Conservation (phyloP, 169 alveolate species). For the Eimeria acervulina region DNA sequence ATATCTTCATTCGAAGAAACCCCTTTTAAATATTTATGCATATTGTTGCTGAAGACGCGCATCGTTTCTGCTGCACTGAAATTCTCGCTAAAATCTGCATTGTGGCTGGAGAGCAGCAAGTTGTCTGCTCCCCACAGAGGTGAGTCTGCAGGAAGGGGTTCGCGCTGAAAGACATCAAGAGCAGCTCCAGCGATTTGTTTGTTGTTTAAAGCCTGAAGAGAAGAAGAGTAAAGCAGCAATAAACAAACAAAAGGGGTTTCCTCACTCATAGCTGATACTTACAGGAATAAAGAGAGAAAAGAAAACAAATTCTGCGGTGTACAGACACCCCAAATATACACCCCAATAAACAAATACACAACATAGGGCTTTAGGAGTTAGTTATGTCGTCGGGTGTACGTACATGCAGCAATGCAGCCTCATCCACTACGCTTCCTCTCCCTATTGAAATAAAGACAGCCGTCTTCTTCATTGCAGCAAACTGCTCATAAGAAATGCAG, state of each 20-base stretch:
- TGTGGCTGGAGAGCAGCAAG: constrained; percentile 84
- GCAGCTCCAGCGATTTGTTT: constrained; percentile 84
- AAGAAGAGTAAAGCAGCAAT: neutral
- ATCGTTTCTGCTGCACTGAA: constrained; percentile 53
- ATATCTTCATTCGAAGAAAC: neutral
- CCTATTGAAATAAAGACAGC: constrained; percentile 86
- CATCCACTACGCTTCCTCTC: constrained; percentile 85
- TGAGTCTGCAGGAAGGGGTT: constrained; percentile 84
- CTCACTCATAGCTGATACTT: neutral
- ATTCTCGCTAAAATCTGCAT: constrained; percentile 81
- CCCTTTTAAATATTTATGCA: neutral
- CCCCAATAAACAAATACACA: too few relatives aligned
- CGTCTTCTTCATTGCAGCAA: constrained; percentile 84
- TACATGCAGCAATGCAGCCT: constrained; percentile 71
- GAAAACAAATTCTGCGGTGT: too few relatives aligned
- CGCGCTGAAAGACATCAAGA: constrained; percentile 86
- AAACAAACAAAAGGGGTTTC: neutral
- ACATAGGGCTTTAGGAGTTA: too few relatives aligned
- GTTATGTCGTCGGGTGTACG: too few relatives aligned
- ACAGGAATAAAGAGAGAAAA: neutral
- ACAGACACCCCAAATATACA: too few relatives aligned
- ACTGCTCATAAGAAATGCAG: constrained; percentile 73
- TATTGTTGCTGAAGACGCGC: neutral
- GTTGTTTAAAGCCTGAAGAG: constrained; percentile 61
- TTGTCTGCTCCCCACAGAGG: constrained; percentile 84